Percentiles rank a stretch among this genome's conserved stretches.
These are phyloP conservation scores for Betula pendula DNA, from an alignment of 306 rosid genomes.

Conservation along the genomic window DNA sequence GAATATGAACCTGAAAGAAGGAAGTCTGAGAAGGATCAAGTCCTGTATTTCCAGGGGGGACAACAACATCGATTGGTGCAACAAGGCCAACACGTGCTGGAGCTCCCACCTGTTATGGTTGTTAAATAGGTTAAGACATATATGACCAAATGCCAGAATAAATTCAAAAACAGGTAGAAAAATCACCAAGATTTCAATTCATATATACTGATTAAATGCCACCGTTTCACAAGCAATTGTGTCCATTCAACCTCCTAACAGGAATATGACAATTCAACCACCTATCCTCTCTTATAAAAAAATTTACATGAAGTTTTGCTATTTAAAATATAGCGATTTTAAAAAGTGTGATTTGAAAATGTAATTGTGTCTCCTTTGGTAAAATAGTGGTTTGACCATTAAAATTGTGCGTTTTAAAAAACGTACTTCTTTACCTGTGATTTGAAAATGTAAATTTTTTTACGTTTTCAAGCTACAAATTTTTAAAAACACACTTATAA, in stretches of 20 bases:
- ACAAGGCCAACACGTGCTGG: constrained; percentile 68
- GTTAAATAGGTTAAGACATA: not conserved
- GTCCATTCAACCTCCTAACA: not conserved
- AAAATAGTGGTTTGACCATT: too few species aligned
- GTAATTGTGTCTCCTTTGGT: too few species aligned
- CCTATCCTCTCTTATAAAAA: not conserved
- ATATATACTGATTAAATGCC: too few species aligned
- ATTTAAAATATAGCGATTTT: too few species aligned
- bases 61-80: constrained; percentile 61
- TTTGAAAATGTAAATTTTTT: too few species aligned
- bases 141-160: not conserved
- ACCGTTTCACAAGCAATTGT: not conserved
- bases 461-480: too few species aligned
- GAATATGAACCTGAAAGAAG: constrained; percentile 49
- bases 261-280: not conserved
- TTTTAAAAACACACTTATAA: too few species aligned
- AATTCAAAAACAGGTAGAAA: not conserved
- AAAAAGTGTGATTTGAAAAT: too few species aligned
- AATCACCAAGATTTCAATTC: not conserved
- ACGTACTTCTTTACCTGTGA: too few species aligned
- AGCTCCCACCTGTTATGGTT: constrained; percentile 48
- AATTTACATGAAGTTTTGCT: too few species aligned
- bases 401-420: too few species aligned
- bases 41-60: constrained; percentile 58
- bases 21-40: constrained; percentile 19